Evolutionary conservation across 2,329 filamentous ascomycete genomes (phyloP).

Genomic region (Aspergillus tubingensis): DNA sequence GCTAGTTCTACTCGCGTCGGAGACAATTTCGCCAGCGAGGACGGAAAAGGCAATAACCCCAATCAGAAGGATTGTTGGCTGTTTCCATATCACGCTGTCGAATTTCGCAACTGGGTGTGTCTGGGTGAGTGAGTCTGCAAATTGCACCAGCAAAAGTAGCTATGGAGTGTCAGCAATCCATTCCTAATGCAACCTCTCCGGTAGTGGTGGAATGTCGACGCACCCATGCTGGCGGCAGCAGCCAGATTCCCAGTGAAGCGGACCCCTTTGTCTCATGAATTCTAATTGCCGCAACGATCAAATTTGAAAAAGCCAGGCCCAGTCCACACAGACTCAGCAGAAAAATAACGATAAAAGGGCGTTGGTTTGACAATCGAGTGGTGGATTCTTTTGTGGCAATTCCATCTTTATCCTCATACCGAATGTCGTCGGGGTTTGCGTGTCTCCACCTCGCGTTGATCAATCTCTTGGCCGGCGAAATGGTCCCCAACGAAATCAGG

Average conservation of each 20-base stretch:
- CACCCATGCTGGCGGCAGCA: neutral
- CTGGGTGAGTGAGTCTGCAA: neutral
- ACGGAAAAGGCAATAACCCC: neutral
- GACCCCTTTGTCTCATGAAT: too few relatives aligned
- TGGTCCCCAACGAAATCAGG: neutral
- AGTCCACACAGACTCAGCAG: neutral
- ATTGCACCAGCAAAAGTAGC: neutral
- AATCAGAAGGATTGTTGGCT: neutral
- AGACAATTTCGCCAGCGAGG: neutral
- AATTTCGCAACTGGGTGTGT: neutral
- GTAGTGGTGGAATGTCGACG: too few relatives aligned
- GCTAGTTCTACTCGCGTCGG: too few relatives aligned
- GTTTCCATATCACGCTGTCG: neutral
- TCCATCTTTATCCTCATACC: neutral
- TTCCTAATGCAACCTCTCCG: too few relatives aligned
- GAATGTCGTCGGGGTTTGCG: neutral
- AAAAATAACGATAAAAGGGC: neutral
- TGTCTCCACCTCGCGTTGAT: neutral
- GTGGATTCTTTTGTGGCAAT: slow-evolving; percentile 1
- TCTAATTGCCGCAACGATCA: neutral
- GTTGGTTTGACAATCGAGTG: neutral
- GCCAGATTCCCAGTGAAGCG: neutral
- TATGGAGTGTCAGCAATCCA: neutral
- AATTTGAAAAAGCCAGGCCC: neutral
- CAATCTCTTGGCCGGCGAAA: neutral